Conservation (phyloP, 768 basidiomycete species). For the Hortiboletus flavorubellus region DNA sequence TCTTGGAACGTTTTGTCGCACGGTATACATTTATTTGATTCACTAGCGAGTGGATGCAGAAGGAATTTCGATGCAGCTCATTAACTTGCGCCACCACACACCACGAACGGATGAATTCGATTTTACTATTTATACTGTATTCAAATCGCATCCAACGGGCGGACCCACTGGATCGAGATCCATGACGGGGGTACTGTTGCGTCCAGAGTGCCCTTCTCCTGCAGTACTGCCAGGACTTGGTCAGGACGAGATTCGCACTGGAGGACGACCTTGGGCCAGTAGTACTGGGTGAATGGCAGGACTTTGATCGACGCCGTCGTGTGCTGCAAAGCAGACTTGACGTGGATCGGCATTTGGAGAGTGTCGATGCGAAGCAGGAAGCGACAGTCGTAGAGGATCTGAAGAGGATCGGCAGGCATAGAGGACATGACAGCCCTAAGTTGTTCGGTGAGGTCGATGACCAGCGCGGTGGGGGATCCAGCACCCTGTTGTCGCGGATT, state of each 20-base stretch:
- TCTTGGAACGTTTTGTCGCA: too few species aligned
- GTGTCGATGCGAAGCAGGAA: conserved; percentile 53
- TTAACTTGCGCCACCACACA: not conserved
- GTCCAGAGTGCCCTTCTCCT: conserved; percentile 4
- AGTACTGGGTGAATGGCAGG: conserved; percentile 41
- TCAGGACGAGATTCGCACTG: conserved; percentile 19
- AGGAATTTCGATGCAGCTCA: not conserved
- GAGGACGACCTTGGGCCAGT: conserved; percentile 45
- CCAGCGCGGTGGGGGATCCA: conserved; percentile 27
- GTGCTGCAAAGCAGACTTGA: conserved; percentile 31
- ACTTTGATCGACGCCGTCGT: conserved; percentile 33
- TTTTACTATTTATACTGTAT: not conserved
- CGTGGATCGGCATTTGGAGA: conserved; percentile 37
- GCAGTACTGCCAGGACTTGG: conserved; percentile 20
- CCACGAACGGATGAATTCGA: not conserved
- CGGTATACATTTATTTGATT: not conserved
- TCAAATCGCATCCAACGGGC: conserved; percentile 34
- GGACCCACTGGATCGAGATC: conserved; percentile 43
- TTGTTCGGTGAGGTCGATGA: conserved; percentile 42
- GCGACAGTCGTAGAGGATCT: conserved; percentile 62
- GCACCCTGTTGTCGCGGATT: conserved; percentile 25
- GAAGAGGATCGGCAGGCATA: conserved; percentile 15
- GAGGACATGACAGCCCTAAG: conserved; percentile 18
- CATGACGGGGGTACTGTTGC: conserved; percentile 32
- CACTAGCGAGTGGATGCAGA: not conserved